Conservation (phyloP, 768 basidiomycete species). For the Tulasnella sp. region DNA sequence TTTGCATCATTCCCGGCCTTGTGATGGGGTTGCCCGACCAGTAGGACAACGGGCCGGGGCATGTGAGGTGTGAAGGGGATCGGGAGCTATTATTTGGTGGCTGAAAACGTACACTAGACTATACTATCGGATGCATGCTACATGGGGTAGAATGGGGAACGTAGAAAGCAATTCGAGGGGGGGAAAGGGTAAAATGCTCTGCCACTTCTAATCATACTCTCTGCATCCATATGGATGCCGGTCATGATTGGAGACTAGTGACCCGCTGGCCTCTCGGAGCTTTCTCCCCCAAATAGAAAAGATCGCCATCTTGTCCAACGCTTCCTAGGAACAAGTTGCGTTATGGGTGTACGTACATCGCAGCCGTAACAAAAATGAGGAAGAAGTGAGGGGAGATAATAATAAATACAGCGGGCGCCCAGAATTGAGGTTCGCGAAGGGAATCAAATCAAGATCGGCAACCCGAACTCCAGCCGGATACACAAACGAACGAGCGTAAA, state of each 20-base stretch:
- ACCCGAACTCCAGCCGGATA: background rate
- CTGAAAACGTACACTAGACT: too few relatives aligned
- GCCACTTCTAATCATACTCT: too few relatives aligned
- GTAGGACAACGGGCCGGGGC: too few relatives aligned
- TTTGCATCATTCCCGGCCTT: background rate
- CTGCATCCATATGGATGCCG: background rate
- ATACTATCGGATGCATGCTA: background rate
- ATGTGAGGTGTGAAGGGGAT: too few relatives aligned
- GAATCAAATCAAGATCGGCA: background rate
- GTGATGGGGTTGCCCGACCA: background rate
- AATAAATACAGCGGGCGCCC: background rate
- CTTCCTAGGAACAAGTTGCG: background rate
- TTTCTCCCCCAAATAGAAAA: too few relatives aligned
- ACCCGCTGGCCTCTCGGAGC: too few relatives aligned
- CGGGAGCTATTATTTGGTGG: background rate
- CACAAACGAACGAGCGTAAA: background rate
- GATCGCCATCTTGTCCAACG: too few relatives aligned
- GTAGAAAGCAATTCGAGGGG: background rate
- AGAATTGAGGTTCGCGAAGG: background rate
- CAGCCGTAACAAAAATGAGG: background rate
- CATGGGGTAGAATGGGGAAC: background rate
- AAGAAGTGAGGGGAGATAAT: background rate
- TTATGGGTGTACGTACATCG: background rate
- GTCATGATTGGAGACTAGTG: too few relatives aligned
- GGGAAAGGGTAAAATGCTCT: too few relatives aligned